Evolutionary conservation across 441 rosid species (phyloP), one percentile per base, ranked within the genome.

Genomic region (Raphanus hybrid): DNA sequence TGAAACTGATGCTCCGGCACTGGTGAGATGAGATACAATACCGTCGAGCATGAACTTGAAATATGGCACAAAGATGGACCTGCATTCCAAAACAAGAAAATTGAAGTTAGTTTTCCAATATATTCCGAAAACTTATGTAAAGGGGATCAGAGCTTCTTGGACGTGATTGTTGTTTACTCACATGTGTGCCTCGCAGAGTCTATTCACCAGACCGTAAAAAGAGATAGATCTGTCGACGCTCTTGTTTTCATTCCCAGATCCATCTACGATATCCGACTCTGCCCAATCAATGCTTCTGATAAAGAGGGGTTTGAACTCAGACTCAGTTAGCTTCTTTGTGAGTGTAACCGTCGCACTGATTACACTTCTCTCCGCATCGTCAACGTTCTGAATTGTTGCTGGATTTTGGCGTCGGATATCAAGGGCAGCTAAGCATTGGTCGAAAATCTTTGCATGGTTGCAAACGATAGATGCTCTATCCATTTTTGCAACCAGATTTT

Each of bases 281-380:
- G 88, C 92, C 99, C 99, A 96, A 77, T 88, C 97, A 73, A 96
- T 84, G 73, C 89, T 87, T 80, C 78, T 87, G 50, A 94, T 80
- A 73, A 96, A 94, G 74, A 96, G 97, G 9, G 99, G 99, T 79
- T 82, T 94, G 85, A 96, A 96, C 96, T 91, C 92, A 5, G 86
- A 85, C 85, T 96, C 99, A 0, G 98, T 96, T 65, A 96, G 96
- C 80, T 92, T 96, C 95, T 91, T 96, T 48, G 97, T 92, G 81
- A 96, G 86, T 35, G 90, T 71, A 75, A 89, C 70, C 70, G 89
- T 81, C 55, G 96, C 85, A 67, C 71, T 84, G 64, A 89, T 81
- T 12, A 96, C 88, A 74, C 89, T 91, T 81, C 77, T 81, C 75
- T 96, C 99, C 3, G 94, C 94, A 2, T 72, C 84, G 79, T 88